Base-by-base conservation (phyloP, 805 yeast genomes). In the Candida anglica region DNA sequence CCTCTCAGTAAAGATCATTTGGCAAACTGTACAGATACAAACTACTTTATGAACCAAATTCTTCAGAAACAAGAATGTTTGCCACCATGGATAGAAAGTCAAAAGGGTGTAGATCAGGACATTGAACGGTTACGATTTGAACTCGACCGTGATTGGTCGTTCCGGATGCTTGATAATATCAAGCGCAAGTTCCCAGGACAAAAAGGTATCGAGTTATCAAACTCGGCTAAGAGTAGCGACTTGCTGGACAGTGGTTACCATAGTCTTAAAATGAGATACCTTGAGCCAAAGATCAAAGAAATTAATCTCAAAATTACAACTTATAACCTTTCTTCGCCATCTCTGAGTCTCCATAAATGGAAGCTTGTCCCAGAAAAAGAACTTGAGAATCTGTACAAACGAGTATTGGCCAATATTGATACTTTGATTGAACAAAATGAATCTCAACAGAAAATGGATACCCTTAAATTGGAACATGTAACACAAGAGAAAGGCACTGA, bases 21-120 rank as follows among this genome's bases (percentile, higher is more conserved):
- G 67, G 56, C 65, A 71, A 37, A 93, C 76, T 54, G 73, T 72
- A 39, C 85, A 78, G 34, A 94, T 40, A 43, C 66, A 4, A 58
- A 81, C 46, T 86, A 79, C 53, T 86, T 86, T 52, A 57, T 88
- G 60, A 88, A 88, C 57, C 78, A 84, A 41, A 81, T 88, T 28
- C 58, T 88, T 37, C 75, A 71, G 41, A 72, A 75, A 27, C 96
- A 88, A 54, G 88, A 86, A 31, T 79, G 86, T 1, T 63, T 79
- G 8, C 95, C 96, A 0, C 95, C 95, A 0, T 88, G 96, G 96
- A 81, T 88, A 23, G 95, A 86, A 46, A 79, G 75, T 70, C 51
- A 86, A 51, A 30, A 86, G 76, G 19, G 94, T 80, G 64, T 89
- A 79, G 71, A 72, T 27, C 39, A 47, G 2, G 74, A 73, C 23